Evolutionary conservation across 345 rosid species (phyloP), one percentile per base, ranked within the genome.

Genomic region (Fremontodendron californicum): DNA sequence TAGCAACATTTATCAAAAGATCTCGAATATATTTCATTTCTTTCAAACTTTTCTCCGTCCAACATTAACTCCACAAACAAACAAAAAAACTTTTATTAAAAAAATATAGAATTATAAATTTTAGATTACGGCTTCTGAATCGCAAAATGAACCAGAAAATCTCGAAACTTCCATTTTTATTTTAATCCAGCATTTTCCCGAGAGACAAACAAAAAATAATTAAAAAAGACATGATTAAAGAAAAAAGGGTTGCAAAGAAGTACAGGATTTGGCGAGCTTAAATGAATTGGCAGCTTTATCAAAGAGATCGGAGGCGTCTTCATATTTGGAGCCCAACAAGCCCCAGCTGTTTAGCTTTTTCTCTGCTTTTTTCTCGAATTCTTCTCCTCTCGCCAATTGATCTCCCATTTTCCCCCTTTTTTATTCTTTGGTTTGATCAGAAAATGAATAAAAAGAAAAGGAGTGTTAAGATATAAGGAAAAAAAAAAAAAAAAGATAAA

Each of bases 291-390:
- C 90, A 16, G 95, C 86, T 84, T 91, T 91, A 21, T 88, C 93
- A 81, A 82, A 91, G 77, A 91, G 95, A 79, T 91, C 93, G 82
- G 95, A 86, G 63, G 95, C 95, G 82, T 89, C 91, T 67, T 91
- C 95, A 60, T 78, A 42, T 79, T 91, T 91, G 82, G 89, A 86
- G n/a, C 92, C 82, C 75, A 91, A 84, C 19, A 91, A 39, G 4
- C 89, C 86, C 92, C 92, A 91, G 12, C 91, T 77, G 52, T 2
- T 84, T 6, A 91, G 87, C 78, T 91, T 91, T 80, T 88, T 91
- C 83, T 91, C 95, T 3, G 95, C 95, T 55, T 87, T 88, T 82
- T 81, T 89, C 86, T 89, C 92, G 82, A 80, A 87, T 6, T 91
- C 94, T 43, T 89, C 90, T 16, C 81, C 94, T 76, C 85, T 81